Base-by-base conservation (phyloP, 73 alveolate species). In the Paraurostyla sp. region DNA sequence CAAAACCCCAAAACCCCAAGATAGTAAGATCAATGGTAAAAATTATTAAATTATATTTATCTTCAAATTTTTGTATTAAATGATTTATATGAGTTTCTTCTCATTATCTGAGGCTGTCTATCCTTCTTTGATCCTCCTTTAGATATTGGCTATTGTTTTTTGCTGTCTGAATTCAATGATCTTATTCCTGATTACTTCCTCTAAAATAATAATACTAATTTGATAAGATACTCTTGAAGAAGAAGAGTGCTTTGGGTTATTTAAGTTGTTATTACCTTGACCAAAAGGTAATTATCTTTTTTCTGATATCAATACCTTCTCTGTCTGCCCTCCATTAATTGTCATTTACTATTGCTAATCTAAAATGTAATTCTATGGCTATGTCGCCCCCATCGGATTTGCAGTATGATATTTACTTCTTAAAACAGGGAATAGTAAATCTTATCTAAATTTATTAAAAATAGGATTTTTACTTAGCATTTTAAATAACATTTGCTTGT, bases 71-170 rank as follows among this genome's bases (percentile, higher is more conserved):
- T 65, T 20, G 35, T 65, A 35, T 65, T 65, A 13, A 65, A 40
- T 65, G 56, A 65, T 65, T 65, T 65, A 38, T 65, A 65, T 15
- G 82, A 65, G 58, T 65, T 65, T 65, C 82, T 65, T 65, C 82
- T 65, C 36, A 65, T 65, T 65, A 38, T 65, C 82, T 22, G 35
- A 40, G 18, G n/a, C 38, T 38, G 40, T 40, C 25, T 27, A 7
- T 7, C 16, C 23, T 22, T 16, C 25, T 22, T 65, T 65, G 40
- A 38, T 65, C 13, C n/a, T n/a, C n/a, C n/a, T n/a, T n/a, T n/a
- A n/a, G n/a, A n/a, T n/a, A n/a, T n/a, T n/a, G n/a, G n/a, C n/a
- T n/a, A n/a, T n/a, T n/a, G n/a, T n/a, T n/a, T n/a, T n/a, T n/a
- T n/a, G n/a, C n/a, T n/a, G n/a, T 65, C 82, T 33, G 60, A 11